A percentile compares a stretch with the other conserved stretches of the same genome.
These are phyloP conservation scores for Colletotrichum phormii DNA, from an alignment of 2,329 filamentous ascomycete species.

Conservation along the genomic window DNA sequence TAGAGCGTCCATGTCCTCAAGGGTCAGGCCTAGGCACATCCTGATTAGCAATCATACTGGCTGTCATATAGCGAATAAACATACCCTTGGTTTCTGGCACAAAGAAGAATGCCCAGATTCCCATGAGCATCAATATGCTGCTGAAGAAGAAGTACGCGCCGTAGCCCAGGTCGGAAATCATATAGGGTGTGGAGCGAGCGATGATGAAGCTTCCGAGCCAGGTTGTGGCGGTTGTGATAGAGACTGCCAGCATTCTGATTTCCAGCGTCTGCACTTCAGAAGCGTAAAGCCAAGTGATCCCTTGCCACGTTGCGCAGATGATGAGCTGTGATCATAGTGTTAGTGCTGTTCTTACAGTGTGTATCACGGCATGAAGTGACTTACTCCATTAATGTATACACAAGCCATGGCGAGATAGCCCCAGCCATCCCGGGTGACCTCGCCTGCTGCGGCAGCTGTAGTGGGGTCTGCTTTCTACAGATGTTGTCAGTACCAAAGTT, in stretches of 20 bases:
- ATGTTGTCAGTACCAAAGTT: neutral
- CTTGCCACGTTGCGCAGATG: conserved; percentile 55
- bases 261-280: conserved; percentile 59
- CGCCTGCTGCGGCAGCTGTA: conserved; percentile 56
- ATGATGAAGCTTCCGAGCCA: conserved; percentile 56
- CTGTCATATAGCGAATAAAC: neutral
- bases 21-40: conserved; percentile 47
- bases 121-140: conserved; percentile 56
- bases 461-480: conserved; percentile 45
- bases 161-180: conserved; percentile 55
- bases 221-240: conserved; percentile 48
- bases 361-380: neutral
- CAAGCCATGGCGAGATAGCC: conserved; percentile 59
- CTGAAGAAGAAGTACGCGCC: conserved; percentile 67
- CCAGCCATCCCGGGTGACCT: conserved; percentile 54
- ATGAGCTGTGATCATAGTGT: conserved; percentile 36
- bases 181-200: conserved; percentile 52
- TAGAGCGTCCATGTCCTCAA: conserved; percentile 59
- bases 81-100: conserved; percentile 63
- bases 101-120: conserved; percentile 61
- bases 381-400: conserved; percentile 54
- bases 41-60: neutral
- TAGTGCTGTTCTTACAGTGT: rapidly evolving
- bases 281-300: conserved; percentile 57
- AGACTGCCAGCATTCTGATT: conserved; percentile 50